Percentiles rank a stretch among this genome's conserved stretches.
Evolutionary conservation across 225 moss, liverwort and hornwort genomes (phyloP).

Genomic region (Marchantia polymorpha): DNA sequence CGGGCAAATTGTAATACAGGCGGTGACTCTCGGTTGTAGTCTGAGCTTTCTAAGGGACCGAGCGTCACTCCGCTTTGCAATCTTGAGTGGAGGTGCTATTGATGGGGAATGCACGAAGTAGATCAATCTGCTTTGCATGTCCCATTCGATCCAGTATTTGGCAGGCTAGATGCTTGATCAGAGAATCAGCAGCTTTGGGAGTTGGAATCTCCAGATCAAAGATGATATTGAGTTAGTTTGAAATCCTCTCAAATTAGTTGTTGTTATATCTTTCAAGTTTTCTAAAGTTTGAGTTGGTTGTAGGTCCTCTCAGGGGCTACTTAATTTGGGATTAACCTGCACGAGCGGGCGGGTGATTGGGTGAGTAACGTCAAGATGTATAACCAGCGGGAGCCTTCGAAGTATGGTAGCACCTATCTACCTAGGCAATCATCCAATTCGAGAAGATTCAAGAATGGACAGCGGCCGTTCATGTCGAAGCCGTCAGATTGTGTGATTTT

Average conservation of each 20-base stretch:
- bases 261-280: not conserved
- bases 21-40: too few species aligned
- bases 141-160: too few species aligned
- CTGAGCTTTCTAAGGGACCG: too few species aligned
- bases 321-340: not conserved
- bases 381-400: conserved; percentile 22
- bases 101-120: too few species aligned
- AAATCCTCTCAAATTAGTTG: not conserved
- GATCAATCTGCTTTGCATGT: too few species aligned
- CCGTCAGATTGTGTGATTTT: conserved; percentile 37
- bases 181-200: too few species aligned
- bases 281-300: not conserved
- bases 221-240: too few species aligned
- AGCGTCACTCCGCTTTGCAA: too few species aligned
- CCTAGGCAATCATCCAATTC: conserved; percentile 20
- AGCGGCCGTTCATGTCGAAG: conserved; percentile 40
- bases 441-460: conserved; percentile 20
- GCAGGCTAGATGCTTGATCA: too few species aligned
- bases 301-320: not conserved
- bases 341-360: not conserved
- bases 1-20: too few species aligned
- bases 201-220: too few species aligned
- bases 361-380: conserved; percentile 3
- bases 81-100: too few species aligned
- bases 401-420: not conserved